phyloP scores from a whole-genome alignment of 257 asterid genomes.

The Lycium ferocissimum region DNA sequence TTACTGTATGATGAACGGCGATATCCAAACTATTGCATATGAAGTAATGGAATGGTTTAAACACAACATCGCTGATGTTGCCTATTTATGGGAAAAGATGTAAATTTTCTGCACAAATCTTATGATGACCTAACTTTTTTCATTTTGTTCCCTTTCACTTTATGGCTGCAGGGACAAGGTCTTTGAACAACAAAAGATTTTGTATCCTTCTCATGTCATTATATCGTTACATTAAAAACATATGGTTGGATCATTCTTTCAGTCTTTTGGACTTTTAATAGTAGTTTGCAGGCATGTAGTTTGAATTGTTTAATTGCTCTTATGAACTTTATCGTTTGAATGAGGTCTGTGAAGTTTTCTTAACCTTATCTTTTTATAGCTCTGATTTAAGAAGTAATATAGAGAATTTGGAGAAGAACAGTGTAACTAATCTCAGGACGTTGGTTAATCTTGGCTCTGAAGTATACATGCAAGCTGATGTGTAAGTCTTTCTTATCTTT shows the following conservation, averaged over 20 bases:
- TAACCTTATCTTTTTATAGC: conserved; percentile 54
- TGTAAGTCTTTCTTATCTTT: conserved; percentile 55
- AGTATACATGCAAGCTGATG: conserved; percentile 87
- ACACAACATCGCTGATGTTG: background rate
- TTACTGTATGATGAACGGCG: background rate
- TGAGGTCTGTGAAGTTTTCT: conserved; percentile 38
- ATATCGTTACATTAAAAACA: background rate
- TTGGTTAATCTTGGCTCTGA: conserved; percentile 92
- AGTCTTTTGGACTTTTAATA: background rate
- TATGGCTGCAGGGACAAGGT: conserved; percentile 80
- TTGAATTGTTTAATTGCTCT: background rate
- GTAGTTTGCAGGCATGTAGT: background rate
- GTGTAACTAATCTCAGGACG: conserved; percentile 75
- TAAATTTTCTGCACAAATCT: background rate
- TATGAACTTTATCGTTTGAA: background rate
- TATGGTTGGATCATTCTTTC: conserved; percentile 27
- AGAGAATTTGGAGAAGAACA: conserved; percentile 84
- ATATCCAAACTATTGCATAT: background rate
- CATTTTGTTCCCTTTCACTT: background rate
- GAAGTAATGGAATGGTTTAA: background rate
- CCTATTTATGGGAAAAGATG: background rate
- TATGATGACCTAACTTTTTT: background rate
- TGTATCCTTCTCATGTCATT: conserved; percentile 70
- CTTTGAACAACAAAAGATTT: conserved; percentile 79
- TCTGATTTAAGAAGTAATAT: conserved; percentile 82